Percentiles rank a stretch among this genome's conserved stretches.
These are phyloP conservation scores for Parmales sp. DNA, from an alignment of 108 stramenopile species.

Conservation along the genomic window DNA sequence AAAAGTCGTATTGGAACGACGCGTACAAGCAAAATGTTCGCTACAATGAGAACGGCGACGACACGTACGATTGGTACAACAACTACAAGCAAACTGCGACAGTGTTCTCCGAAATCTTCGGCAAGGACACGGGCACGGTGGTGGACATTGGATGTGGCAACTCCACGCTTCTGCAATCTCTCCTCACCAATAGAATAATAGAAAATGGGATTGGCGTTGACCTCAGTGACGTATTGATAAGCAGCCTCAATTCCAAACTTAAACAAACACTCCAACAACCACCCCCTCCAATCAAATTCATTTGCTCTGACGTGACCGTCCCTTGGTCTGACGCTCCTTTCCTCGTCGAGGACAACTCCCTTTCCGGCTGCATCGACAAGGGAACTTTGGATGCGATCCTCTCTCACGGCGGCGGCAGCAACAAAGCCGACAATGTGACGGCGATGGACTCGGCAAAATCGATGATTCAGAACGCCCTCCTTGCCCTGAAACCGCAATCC, in stretches of 20 bases:
- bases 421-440: too few relatives aligned
- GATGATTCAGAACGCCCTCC: neutral
- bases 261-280: neutral
- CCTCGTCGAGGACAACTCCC: neutral
- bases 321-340: too few relatives aligned
- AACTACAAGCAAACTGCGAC: neutral
- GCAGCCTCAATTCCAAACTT: neutral
- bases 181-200: neutral
- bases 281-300: neutral
- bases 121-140: neutral
- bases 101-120: neutral
- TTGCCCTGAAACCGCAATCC: neutral
- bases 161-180: neutral
- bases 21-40: neutral
- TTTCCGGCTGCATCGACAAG: neutral
- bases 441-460: neutral
- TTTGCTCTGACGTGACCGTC: too few relatives aligned
- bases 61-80: slow-evolving; percentile 12
- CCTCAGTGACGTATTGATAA: too few relatives aligned
- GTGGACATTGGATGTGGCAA: slow-evolving; percentile 1
- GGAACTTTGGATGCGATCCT: slow-evolving; percentile 1
- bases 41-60: neutral
- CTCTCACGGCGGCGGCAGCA: neutral
- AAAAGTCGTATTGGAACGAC: neutral
- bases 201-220: neutral